A percentile compares a stretch with the other conserved stretches of the same genome.
Evolutionary conservation across 2,329 filamentous ascomycete species (phyloP).

Genomic region (Didymella sp.): DNA sequence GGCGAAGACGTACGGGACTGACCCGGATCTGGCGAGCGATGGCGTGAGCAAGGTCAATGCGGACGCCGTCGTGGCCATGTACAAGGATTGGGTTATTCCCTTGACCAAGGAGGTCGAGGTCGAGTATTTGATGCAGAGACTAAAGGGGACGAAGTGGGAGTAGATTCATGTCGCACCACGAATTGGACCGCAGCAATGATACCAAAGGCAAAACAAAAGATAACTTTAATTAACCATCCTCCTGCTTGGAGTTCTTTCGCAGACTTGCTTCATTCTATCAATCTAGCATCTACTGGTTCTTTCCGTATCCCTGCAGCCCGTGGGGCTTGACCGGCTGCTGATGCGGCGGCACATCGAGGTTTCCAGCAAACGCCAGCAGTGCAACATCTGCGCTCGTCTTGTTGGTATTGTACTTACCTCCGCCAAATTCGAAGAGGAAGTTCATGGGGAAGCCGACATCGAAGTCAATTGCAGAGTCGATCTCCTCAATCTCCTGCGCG

Average conservation of each 20-base stretch:
- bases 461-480: constrained; percentile 61
- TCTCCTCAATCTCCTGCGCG: constrained; percentile 60
- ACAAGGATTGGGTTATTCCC: constrained; percentile 84
- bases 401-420: constrained; percentile 35
- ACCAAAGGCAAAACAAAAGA: no score
- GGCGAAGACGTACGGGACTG: constrained; percentile 90
- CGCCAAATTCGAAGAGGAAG: constrained; percentile 49
- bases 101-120: constrained; percentile 98
- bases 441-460: constrained; percentile 63
- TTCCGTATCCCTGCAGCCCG: constrained; percentile 27
- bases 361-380: constrained; percentile 38
- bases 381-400: constrained; percentile 41
- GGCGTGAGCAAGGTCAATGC: constrained; percentile 84
- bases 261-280: no score
- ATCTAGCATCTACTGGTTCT: constrained; percentile 7
- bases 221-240: no score
- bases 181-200: neutral
- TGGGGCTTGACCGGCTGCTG: constrained; percentile 39
- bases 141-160: constrained; percentile 64
- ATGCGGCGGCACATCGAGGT: constrained; percentile 36
- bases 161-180: neutral
- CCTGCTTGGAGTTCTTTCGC: no score
- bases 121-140: constrained; percentile 94
- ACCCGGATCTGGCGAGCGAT: constrained; percentile 71
- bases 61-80: constrained; percentile 66